Conservation (phyloP, 2,329 filamentous ascomycete genomes). For the Microcyclospora tardicrescens region DNA sequence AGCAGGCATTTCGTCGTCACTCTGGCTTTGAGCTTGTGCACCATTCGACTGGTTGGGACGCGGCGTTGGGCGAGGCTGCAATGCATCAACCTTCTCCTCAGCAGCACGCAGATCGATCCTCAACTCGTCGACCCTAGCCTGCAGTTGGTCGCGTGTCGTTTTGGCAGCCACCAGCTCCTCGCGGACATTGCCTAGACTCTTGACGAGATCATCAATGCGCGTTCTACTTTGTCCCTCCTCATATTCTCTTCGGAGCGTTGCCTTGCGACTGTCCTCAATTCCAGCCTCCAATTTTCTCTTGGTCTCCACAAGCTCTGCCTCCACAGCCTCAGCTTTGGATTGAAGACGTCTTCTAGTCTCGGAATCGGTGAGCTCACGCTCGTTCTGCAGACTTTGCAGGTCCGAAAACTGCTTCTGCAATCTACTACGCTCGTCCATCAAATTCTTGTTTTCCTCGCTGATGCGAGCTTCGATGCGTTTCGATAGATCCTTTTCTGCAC, state of each 20-base stretch:
- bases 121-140: constrained; percentile 77
- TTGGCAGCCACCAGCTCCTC: constrained; percentile 79
- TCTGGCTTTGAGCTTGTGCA: constrained; percentile 35
- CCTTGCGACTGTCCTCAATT: constrained; percentile 70
- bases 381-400: constrained; percentile 80
- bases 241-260: constrained; percentile 73
- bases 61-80: constrained; percentile 66
- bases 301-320: constrained; percentile 61
- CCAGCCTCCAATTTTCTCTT: constrained; percentile 79
- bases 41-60: constrained; percentile 28
- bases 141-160: constrained; percentile 78
- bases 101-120: constrained; percentile 77
- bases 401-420: constrained; percentile 73
- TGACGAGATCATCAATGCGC: constrained; percentile 80
- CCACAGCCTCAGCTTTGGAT: constrained; percentile 61
- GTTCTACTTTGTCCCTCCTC: constrained; percentile 80
- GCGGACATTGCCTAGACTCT: constrained; percentile 63
- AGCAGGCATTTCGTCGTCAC: constrained; percentile 42
- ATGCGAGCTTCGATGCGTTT: constrained; percentile 85
- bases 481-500: constrained; percentile 89
- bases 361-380: constrained; percentile 72
- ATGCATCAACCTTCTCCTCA: constrained; percentile 70
- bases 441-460: constrained; percentile 71
- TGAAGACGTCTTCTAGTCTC: constrained; percentile 74
- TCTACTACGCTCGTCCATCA: constrained; percentile 72